Conservation (phyloP, 179 eudicot species). For the Silene vulgaris region DNA sequence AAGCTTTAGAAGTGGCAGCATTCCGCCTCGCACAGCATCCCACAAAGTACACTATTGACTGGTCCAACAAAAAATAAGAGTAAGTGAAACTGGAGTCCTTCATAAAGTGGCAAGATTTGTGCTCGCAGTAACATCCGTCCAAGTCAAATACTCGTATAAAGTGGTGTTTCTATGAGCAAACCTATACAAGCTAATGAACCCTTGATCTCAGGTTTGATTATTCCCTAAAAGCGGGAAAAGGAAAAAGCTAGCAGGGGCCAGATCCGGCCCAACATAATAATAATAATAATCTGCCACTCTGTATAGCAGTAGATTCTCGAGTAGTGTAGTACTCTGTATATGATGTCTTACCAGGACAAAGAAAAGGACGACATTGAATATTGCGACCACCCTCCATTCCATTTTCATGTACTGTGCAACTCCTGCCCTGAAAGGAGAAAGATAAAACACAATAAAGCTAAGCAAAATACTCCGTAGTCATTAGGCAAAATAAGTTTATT, state of each 20-base stretch:
- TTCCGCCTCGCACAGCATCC: slow-evolving; percentile 93
- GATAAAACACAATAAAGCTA: not conserved
- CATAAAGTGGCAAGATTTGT: not conserved
- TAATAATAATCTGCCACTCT: too few relatives aligned
- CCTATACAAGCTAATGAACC: too few relatives aligned
- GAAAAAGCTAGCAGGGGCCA: too few relatives aligned
- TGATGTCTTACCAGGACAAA: slow-evolving; percentile 48
- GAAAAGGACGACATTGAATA: slow-evolving; percentile 66
- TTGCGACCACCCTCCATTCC: slow-evolving; percentile 85
- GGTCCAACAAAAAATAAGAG: slow-evolving; percentile 16
- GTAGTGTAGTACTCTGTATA: not conserved
- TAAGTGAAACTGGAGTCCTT: not conserved
- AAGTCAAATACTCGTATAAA: too few relatives aligned
- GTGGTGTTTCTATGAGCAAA: too few relatives aligned
- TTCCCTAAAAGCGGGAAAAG: too few relatives aligned
- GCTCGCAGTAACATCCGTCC: too few relatives aligned
- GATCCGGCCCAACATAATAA: too few relatives aligned
- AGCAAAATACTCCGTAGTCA: not conserved
- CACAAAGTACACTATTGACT: slow-evolving; percentile 84
- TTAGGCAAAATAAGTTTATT: not conserved
- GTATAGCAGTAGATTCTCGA: too few relatives aligned
- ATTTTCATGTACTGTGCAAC: slow-evolving; percentile 90
- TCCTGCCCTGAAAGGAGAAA: slow-evolving; percentile 59
- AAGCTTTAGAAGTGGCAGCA: slow-evolving; percentile 62
- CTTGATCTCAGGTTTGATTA: too few relatives aligned